Conservation (phyloP, 345 rosid genomes). For the Rhodamnia rubescens region DNA sequence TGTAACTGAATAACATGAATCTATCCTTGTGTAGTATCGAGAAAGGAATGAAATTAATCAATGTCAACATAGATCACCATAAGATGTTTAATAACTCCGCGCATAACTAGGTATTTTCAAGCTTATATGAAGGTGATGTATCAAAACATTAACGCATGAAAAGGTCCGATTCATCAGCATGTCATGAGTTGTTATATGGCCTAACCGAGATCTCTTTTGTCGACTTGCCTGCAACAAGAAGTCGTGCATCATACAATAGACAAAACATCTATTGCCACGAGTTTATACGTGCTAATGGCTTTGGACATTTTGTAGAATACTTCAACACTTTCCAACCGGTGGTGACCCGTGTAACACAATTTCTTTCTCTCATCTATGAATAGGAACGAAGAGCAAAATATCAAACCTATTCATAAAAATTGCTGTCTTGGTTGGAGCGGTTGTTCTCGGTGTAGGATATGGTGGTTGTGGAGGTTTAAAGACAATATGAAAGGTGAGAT, state of each 20-base stretch:
- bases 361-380: background rate
- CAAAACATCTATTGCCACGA: background rate
- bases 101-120: background rate
- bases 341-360: background rate
- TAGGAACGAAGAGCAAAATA: constrained; percentile 22
- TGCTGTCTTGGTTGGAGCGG: constrained; percentile 21
- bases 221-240: background rate
- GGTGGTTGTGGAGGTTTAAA: constrained; percentile 38
- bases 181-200: too few relatives aligned
- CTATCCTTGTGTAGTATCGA: background rate
- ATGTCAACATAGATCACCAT: background rate
- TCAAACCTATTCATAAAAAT: constrained; percentile 26
- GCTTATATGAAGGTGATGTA: background rate
- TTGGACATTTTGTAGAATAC: background rate
- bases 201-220: background rate
- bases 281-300: background rate
- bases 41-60: background rate
- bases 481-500: constrained; percentile 32
- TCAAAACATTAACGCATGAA: background rate
- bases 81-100: background rate
- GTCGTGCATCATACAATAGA: background rate
- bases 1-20: background rate
- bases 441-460: constrained; percentile 21
- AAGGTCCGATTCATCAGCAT: background rate
- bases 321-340: background rate